Evolutionary conservation across 2,329 filamentous ascomycete species (phyloP).

Genomic region (Cladosporium sp.): DNA sequence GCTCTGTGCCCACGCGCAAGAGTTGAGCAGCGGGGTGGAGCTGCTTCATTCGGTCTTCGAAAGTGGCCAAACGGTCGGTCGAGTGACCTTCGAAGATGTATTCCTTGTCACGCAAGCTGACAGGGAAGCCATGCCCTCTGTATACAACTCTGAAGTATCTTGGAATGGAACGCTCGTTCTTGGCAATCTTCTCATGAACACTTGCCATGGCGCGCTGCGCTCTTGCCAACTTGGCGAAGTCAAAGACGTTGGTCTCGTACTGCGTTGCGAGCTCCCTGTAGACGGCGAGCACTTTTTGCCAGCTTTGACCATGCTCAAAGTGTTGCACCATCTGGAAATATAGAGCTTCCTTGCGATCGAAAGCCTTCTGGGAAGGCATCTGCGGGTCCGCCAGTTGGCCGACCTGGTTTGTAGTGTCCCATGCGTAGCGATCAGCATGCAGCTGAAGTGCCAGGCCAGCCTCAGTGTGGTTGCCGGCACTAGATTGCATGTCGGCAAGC

Average conservation of each 20-base stretch:
- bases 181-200: conserved; percentile 83
- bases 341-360: conserved; percentile 86
- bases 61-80: conserved; percentile 71
- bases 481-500: conserved; percentile 71
- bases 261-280: conserved; percentile 90
- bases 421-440: conserved; percentile 88
- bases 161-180: conserved; percentile 71
- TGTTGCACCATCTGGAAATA: conserved; percentile 94
- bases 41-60: conserved; percentile 88
- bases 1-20: conserved; percentile 63
- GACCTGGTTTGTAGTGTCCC: conserved; percentile 69
- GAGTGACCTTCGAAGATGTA: conserved; percentile 85
- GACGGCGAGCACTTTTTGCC: conserved; percentile 79
- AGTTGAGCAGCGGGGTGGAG: conserved; percentile 84
- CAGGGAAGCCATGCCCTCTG: conserved; percentile 81
- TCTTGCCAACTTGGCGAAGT: conserved; percentile 86
- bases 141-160: conserved; percentile 92
- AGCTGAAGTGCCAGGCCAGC: conserved; percentile 84
- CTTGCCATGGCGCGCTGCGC: conserved; percentile 86
- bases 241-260: conserved; percentile 84
- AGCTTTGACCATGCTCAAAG: conserved; percentile 91
- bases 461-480: conserved; percentile 75
- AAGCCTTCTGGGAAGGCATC: conserved; percentile 79
- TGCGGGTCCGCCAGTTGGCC: conserved; percentile 66
- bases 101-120: conserved; percentile 77